Conservation (phyloP, 2,329 filamentous ascomycete species). For the Pseudogymnoascus sp. region DNA sequence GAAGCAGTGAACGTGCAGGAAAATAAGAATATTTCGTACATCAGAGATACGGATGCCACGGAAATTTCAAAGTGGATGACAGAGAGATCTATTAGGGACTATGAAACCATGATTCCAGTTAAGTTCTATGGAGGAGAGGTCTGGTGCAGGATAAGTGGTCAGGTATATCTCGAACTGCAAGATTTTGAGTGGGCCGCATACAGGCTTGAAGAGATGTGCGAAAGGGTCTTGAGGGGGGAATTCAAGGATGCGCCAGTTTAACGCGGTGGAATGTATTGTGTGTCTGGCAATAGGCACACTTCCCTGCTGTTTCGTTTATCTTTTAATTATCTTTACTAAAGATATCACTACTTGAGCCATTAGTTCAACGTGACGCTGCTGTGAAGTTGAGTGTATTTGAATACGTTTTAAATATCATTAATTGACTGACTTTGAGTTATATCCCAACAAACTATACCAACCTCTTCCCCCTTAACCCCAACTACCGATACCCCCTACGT, state of each 20-base stretch:
- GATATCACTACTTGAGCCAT: too few relatives aligned
- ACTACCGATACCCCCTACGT: too few relatives aligned
- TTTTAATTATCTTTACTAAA: too few relatives aligned
- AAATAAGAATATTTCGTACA: background rate
- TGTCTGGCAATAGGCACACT: too few relatives aligned
- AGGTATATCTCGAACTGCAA: slow-evolving; percentile 72
- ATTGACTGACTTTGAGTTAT: too few relatives aligned
- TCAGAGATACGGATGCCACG: background rate
- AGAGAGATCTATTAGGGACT: slow-evolving; percentile 47
- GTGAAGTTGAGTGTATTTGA: too few relatives aligned
- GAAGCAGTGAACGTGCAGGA: background rate
- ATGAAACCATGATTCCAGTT: slow-evolving; percentile 65
- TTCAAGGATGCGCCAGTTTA: slow-evolving; percentile 12
- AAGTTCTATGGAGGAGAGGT: slow-evolving; percentile 54
- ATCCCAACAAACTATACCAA: too few relatives aligned
- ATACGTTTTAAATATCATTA: too few relatives aligned
- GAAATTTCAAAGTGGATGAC: slow-evolving; percentile 46
- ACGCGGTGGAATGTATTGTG: background rate
- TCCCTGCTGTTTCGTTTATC: too few relatives aligned
- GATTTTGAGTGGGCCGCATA: slow-evolving; percentile 69
- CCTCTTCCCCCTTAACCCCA: too few relatives aligned
- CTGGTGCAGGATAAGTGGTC: slow-evolving; percentile 70
- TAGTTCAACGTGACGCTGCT: too few relatives aligned
- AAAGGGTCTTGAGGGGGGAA: slow-evolving; percentile 40
- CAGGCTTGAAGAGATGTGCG: slow-evolving; percentile 41